A percentile compares a stretch with the other conserved stretches of the same genome.
Conservation (phyloP, 257 asterid genomes). For the Ilex asprella region DNA sequence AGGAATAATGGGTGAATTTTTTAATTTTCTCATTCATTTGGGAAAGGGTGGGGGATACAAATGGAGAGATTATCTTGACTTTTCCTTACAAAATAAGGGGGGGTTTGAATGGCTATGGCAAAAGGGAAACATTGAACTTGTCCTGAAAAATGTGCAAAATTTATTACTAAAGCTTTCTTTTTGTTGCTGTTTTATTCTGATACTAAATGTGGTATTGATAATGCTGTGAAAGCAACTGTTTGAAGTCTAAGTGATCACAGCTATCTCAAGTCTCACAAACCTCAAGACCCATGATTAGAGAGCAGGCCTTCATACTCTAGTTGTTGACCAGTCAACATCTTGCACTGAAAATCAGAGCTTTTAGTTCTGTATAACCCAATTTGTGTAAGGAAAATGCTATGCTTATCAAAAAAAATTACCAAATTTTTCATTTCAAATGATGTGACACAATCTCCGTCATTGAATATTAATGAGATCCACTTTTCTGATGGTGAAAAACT, state of each 20-base stretch:
- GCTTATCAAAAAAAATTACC: no score
- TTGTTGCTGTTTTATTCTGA: constrained; percentile 3
- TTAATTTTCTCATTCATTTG: no score
- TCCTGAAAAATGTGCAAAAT: no score
- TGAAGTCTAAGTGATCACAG: constrained; percentile 15
- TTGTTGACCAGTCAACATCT: not conserved
- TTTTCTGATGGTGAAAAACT: not conserved
- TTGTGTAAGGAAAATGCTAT: not conserved
- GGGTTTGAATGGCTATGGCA: no score
- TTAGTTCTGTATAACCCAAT: constrained; percentile 16
- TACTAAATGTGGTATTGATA: constrained; percentile 9
- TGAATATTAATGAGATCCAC: not conserved
- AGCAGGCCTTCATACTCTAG: constrained; percentile 15
- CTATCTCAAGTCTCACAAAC: constrained; percentile 12
- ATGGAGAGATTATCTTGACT: no score
- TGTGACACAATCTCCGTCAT: not conserved
- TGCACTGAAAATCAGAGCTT: constrained; percentile 39
- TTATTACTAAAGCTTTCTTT: not conserved
- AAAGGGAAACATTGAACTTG: no score
- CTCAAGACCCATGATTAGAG: constrained; percentile 30
- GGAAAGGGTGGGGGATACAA: no score
- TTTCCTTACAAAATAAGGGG: no score
- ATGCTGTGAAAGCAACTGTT: constrained; percentile 14
- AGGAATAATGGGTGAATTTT: no score
- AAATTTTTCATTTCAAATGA: no score